Evolutionary conservation across 208 protist genomes (phyloP).

Genomic region (Crithidia acanthocephali): DNA sequence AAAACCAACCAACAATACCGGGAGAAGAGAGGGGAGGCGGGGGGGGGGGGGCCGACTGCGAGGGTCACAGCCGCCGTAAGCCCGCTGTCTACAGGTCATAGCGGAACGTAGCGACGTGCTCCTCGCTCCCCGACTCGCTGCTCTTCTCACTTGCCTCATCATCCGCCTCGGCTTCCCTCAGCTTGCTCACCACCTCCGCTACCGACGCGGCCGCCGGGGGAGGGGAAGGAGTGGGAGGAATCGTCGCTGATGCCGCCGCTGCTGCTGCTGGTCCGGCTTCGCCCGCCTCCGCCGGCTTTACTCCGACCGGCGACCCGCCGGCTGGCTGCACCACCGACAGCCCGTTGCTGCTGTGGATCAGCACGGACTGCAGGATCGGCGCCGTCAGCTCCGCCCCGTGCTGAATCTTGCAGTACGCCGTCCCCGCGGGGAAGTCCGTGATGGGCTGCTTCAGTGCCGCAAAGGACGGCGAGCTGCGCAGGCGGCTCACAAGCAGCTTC

Average conservation of each 20-base stretch:
- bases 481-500: slow-evolving; percentile 41
- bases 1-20: not conserved
- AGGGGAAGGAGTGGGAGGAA: no score
- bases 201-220: not conserved
- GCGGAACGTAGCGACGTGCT: slow-evolving; percentile 33
- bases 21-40: no score
- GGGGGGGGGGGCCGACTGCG: no score
- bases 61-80: not conserved
- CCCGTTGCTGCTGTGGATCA: slow-evolving; percentile 63
- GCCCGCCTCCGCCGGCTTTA: not conserved
- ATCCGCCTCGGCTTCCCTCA: slow-evolving; percentile 3
- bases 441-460: slow-evolving; percentile 4
- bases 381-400: slow-evolving; percentile 7
- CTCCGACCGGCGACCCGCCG: not conserved
- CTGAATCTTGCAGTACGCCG: slow-evolving; percentile 39
- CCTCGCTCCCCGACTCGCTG: slow-evolving; percentile 31
- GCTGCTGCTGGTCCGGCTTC: not conserved
- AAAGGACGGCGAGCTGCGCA: slow-evolving; percentile 35
- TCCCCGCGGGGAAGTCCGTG: slow-evolving; percentile 17
- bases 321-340: slow-evolving; percentile 18
- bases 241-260: not conserved
- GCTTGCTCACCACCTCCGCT: not conserved
- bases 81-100: slow-evolving; percentile 22
- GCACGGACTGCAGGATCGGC: slow-evolving; percentile 47
- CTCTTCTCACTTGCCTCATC: slow-evolving; percentile 29